phyloP scores from a whole-genome alignment of 2,329 filamentous ascomycete species.

The Macrophomina tecta region DNA sequence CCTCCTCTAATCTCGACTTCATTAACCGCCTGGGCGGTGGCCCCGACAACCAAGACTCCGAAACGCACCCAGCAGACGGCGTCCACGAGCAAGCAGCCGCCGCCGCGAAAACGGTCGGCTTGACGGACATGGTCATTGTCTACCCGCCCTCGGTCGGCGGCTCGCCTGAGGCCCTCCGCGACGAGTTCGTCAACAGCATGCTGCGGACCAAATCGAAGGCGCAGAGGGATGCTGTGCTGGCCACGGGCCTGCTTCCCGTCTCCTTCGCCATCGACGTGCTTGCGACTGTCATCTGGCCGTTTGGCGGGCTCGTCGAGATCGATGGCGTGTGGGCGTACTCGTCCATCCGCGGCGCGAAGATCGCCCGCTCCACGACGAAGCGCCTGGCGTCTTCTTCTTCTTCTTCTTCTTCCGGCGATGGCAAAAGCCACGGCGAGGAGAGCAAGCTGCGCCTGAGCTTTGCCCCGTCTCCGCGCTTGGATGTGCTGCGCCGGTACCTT shows the following conservation, averaged over 20 bases:
- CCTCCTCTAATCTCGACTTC: slow-evolving; percentile 51
- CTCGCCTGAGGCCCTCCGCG: slow-evolving; percentile 43
- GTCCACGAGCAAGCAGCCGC: slow-evolving; percentile 15
- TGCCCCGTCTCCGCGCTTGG: slow-evolving; percentile 43
- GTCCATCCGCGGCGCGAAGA: slow-evolving; percentile 55
- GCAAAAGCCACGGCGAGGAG: slow-evolving; percentile 27
- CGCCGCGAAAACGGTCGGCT: slow-evolving; percentile 44
- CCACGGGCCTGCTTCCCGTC: slow-evolving; percentile 48
- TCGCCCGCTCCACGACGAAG: slow-evolving; percentile 46
- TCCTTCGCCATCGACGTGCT: slow-evolving; percentile 43
- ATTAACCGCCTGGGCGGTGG: slow-evolving; percentile 47
- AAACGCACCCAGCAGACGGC: background rate
- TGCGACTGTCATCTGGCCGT: slow-evolving; percentile 44
- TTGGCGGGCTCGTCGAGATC: slow-evolving; percentile 46
- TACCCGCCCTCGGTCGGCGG: slow-evolving; percentile 43
- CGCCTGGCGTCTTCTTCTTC: slow-evolving; percentile 35
- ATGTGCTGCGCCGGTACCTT: slow-evolving; percentile 48
- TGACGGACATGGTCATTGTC: slow-evolving; percentile 51
- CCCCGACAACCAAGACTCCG: background rate
- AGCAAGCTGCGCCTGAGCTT: slow-evolving; percentile 46
- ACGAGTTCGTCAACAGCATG: slow-evolving; percentile 51
- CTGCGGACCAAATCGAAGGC: slow-evolving; percentile 50
- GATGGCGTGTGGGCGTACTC: slow-evolving; percentile 46
- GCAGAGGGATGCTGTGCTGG: slow-evolving; percentile 50
- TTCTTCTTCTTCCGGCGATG: slow-evolving; percentile 27